These are phyloP conservation scores for Scorias spongiosa DNA, from an alignment of 2,329 filamentous ascomycete genomes.

Conservation along the genomic window DNA sequence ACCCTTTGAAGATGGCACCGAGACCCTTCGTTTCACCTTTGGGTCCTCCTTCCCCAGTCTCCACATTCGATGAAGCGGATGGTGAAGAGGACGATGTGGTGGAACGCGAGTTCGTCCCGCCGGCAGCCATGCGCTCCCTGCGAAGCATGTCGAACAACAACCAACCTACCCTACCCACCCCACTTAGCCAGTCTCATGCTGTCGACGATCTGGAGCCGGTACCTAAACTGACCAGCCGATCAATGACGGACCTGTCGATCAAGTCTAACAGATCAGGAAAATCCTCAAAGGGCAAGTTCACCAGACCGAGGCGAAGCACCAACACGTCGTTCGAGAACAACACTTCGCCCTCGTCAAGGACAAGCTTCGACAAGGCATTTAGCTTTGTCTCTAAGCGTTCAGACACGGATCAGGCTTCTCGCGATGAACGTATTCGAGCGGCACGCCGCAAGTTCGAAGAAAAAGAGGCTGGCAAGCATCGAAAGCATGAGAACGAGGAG, in stretches of 20 bases:
- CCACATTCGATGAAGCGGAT: slow-evolving; percentile 29
- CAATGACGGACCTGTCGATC: slow-evolving; percentile 38
- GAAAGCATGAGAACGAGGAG: slow-evolving; percentile 11
- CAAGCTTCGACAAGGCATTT: slow-evolving; percentile 42
- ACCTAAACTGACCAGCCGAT: slow-evolving; percentile 34
- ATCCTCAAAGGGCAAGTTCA: slow-evolving; percentile 8
- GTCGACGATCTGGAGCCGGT: slow-evolving; percentile 25
- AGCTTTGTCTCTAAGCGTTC: slow-evolving; percentile 28
- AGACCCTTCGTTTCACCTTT: slow-evolving; percentile 39
- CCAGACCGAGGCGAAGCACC: slow-evolving; percentile 34
- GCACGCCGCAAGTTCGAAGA: slow-evolving; percentile 40
- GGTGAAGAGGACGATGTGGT: slow-evolving; percentile 27
- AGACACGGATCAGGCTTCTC: slow-evolving; percentile 37
- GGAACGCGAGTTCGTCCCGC: slow-evolving; percentile 29
- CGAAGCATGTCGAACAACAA: slow-evolving; percentile 27
- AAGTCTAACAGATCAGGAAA: slow-evolving; percentile 23
- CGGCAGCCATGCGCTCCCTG: slow-evolving; percentile 21
- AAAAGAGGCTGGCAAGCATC: slow-evolving; percentile 36
- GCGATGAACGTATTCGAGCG: slow-evolving; percentile 41
- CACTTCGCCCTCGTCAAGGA: slow-evolving; percentile 37
- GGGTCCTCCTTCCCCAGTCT: slow-evolving; percentile 34
- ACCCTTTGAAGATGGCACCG: slow-evolving; percentile 41
- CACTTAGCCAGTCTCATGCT: slow-evolving; percentile 18
- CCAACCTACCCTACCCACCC: slow-evolving; percentile 10
- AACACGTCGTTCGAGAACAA: slow-evolving; percentile 33